These are phyloP conservation scores for Teunomyces funiuensis DNA, from an alignment of 805 yeast genomes.

Conservation along the genomic window DNA sequence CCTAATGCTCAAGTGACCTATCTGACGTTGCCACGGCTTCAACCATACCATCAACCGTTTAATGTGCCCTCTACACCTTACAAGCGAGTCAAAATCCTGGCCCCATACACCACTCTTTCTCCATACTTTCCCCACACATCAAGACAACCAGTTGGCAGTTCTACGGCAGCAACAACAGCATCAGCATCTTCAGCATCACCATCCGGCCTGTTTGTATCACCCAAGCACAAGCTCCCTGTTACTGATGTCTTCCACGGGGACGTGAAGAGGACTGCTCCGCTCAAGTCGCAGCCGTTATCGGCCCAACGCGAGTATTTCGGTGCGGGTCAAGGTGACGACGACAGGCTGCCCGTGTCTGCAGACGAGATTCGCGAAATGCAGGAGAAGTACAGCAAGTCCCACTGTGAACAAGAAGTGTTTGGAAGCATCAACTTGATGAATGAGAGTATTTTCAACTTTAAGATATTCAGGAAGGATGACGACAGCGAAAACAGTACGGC, in stretches of 20 bases:
- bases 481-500: conserved; percentile 4
- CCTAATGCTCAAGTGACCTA: conserved; percentile 13
- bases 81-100: conserved; percentile 7
- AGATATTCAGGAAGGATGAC: conserved; percentile 21
- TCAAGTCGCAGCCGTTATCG: conserved; percentile 50
- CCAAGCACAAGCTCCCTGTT: conserved; percentile 25
- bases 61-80: conserved; percentile 9
- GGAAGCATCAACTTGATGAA: conserved; percentile 39
- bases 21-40: conserved; percentile 9
- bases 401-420: conserved; percentile 24
- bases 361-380: conserved; percentile 34
- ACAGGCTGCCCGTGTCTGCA: conserved; percentile 28
- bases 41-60: not conserved
- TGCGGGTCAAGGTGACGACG: conserved; percentile 18
- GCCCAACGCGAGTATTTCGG: conserved; percentile 46
- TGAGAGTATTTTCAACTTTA: conserved; percentile 35
- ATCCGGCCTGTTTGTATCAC: conserved; percentile 12
- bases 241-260: conserved; percentile 53
- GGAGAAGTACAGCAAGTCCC: conserved; percentile 18
- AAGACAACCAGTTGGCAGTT: conserved; percentile 6
- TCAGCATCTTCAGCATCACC: conserved; percentile 1
- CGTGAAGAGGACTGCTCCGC: conserved; percentile 46
- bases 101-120: conserved; percentile 11
- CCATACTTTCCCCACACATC: conserved; percentile 9
- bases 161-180: not conserved